Conservation (phyloP, 192 early-diverging fungal genomes). For the Backusella psychrophila region DNA sequence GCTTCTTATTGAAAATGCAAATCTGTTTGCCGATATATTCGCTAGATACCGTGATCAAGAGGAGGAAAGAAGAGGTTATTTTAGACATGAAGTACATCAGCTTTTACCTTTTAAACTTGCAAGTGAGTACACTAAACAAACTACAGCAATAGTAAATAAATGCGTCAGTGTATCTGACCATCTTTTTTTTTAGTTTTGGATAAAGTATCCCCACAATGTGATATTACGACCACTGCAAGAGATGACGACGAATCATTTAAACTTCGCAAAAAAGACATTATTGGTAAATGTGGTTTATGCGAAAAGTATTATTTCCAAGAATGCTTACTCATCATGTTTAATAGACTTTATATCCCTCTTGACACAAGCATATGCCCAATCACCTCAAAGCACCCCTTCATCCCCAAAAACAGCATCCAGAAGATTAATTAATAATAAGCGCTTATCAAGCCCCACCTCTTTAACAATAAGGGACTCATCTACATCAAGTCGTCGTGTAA, state of each 20-base stretch:
- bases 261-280: slow-evolving; percentile 42
- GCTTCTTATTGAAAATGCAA: slow-evolving; percentile 26
- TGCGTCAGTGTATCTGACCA: background rate
- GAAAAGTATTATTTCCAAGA: too few relatives aligned
- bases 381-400: background rate
- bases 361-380: slow-evolving; percentile 1
- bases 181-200: slow-evolving; percentile 30
- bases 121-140: slow-evolving; percentile 1
- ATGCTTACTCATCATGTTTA: too few relatives aligned
- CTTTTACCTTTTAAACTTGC: slow-evolving; percentile 23
- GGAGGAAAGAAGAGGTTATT: slow-evolving; percentile 23
- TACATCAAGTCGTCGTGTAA: slow-evolving; percentile 4
- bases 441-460: background rate
- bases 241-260: slow-evolving; percentile 25
- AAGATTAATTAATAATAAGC: background rate
- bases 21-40: slow-evolving; percentile 23
- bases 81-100: slow-evolving; percentile 11
- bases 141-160: background rate
- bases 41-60: slow-evolving; percentile 20
- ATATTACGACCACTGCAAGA: slow-evolving; percentile 41
- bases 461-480: background rate
- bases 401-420: background rate
- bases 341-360: slow-evolving; percentile 21
- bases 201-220: slow-evolving; percentile 45
- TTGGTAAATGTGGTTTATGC: slow-evolving; percentile 5